Evolutionary conservation across 2,329 filamentous ascomycete species (phyloP).

Genomic region (Metarhizium album): DNA sequence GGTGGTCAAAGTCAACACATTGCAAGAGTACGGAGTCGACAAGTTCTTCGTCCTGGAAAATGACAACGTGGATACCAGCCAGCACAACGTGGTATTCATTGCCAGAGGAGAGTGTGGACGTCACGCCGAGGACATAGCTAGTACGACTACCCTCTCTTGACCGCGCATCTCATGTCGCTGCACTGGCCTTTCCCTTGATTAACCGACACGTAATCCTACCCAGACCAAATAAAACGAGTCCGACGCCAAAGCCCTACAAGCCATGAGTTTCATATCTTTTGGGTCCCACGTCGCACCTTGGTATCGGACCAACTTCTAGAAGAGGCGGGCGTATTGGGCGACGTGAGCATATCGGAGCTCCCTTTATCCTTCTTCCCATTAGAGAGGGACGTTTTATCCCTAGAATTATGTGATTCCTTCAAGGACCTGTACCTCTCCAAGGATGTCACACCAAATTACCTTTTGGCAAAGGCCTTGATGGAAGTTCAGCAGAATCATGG

Average conservation of each 20-base stretch:
- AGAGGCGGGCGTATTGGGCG: constrained; percentile 84
- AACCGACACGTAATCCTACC: constrained; percentile 21
- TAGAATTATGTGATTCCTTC: constrained; percentile 83
- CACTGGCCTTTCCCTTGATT: constrained; percentile 5
- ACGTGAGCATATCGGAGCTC: constrained; percentile 80
- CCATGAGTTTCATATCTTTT: constrained; percentile 95
- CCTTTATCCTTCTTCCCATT: constrained; percentile 84
- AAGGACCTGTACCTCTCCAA: constrained; percentile 80
- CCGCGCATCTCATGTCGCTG: not conserved
- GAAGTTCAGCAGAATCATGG: constrained; percentile 84
- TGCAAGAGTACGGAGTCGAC: constrained; percentile 96
- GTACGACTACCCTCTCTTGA: constrained; percentile 41
- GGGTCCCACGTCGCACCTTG: constrained; percentile 84
- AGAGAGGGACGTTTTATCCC: constrained; percentile 80
- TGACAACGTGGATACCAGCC: constrained; percentile 84
- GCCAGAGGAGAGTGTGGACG: constrained; percentile 80
- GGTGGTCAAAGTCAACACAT: constrained; percentile 87
- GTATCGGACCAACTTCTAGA: constrained; percentile 88
- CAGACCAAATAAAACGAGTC: constrained; percentile 84
- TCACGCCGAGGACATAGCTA: constrained; percentile 76
- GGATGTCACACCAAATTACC: constrained; percentile 81
- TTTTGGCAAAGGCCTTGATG: constrained; percentile 89
- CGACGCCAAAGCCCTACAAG: constrained; percentile 79
- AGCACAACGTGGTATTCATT: constrained; percentile 91
- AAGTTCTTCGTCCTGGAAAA: constrained; percentile 97